Percentiles rank a stretch among this genome's conserved stretches.
Conservation (phyloP, 2,329 filamentous ascomycete species). For the Phaeosphaeriaceae sp. region DNA sequence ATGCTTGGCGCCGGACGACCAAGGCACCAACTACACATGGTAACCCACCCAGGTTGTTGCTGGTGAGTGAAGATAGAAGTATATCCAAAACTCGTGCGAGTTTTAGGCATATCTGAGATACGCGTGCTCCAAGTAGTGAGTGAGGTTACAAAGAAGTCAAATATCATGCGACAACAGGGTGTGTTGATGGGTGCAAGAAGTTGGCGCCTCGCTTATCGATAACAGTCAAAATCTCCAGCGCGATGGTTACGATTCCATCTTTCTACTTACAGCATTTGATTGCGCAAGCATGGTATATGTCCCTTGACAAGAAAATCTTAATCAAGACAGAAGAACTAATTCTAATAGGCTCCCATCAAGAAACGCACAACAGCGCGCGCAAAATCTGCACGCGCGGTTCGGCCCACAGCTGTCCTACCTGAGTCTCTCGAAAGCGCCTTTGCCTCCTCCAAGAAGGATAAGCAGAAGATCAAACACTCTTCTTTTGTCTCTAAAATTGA, state of each 20-base stretch:
- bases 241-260: neutral
- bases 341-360: slow-evolving; percentile 43
- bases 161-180: no score
- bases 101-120: neutral
- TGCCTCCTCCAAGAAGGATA: slow-evolving; percentile 79
- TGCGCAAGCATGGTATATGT: neutral
- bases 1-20: no score
- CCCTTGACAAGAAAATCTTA: neutral
- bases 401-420: slow-evolving; percentile 27
- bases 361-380: slow-evolving; percentile 46
- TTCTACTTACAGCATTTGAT: neutral
- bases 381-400: slow-evolving; percentile 36
- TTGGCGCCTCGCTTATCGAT: neutral
- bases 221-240: neutral
- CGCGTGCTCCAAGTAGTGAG: neutral
- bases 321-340: neutral
- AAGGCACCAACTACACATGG: no score
- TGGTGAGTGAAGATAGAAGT: neutral
- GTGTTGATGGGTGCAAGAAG: no score
- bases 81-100: neutral
- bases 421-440: slow-evolving; percentile 59
- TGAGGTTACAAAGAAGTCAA: no score
- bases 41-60: neutral
- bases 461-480: slow-evolving; percentile 80
- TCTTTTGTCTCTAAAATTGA: slow-evolving; percentile 78